Percentiles rank a stretch among this genome's conserved stretches.
Conservation (phyloP, 345 rosid species). For the Eucalyptus coolabah region DNA sequence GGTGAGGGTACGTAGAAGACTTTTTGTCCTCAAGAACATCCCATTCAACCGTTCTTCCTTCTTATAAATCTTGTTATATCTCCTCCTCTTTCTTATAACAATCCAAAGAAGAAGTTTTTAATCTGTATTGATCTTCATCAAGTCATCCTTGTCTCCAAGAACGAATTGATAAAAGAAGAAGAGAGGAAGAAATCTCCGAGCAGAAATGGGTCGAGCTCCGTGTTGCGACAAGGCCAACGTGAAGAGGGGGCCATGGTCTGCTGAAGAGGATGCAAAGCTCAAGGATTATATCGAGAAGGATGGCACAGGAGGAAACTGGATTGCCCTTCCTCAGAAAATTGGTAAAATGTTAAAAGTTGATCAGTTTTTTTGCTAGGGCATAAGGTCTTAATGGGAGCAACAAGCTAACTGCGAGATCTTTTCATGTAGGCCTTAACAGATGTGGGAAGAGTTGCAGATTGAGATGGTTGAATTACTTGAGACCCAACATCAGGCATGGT, state of each 20-base stretch:
- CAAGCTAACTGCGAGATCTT: neutral
- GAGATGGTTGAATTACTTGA: constrained; percentile 95
- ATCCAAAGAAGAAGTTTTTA: neutral
- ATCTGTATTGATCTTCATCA: neutral
- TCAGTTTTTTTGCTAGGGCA: neutral
- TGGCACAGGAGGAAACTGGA: constrained; percentile 98
- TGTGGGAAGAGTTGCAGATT: constrained; percentile 99
- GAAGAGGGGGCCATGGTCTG: constrained; percentile 96
- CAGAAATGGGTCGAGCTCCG: constrained; percentile 91
- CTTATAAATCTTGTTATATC: constrained; percentile 31
- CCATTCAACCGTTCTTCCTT: neutral
- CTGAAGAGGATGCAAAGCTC: constrained; percentile 92
- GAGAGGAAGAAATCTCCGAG: neutral
- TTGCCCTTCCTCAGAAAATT: constrained; percentile 94
- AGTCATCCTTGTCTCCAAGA: constrained; percentile 1
- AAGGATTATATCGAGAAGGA: constrained; percentile 70
- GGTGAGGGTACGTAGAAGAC: constrained; percentile 1
- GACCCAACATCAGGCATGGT: constrained; percentile 97
- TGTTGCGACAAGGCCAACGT: constrained; percentile 94
- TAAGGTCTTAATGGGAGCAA: neutral
- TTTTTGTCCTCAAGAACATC: constrained; percentile 13
- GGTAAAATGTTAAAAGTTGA: constrained; percentile 23
- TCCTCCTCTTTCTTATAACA: neutral
- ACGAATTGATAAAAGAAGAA: neutral
- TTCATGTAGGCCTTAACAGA: constrained; percentile 67